phyloP scores from a whole-genome alignment of 495 filamentous ascomycete genomes.

The Aspergillus homomorphus region DNA sequence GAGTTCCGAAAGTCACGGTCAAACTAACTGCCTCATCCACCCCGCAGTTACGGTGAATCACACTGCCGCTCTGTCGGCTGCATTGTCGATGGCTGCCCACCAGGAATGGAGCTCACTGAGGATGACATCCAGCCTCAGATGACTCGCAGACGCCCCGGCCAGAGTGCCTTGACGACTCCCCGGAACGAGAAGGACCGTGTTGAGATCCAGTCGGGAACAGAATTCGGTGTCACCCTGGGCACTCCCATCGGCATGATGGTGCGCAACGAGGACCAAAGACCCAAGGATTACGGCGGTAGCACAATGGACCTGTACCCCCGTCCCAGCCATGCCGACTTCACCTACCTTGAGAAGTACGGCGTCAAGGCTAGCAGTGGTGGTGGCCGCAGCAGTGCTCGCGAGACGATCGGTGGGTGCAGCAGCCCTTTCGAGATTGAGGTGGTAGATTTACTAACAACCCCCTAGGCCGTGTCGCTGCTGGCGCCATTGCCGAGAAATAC shows the following conservation, averaged over 20 bases:
- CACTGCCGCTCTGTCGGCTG: constrained; percentile 89
- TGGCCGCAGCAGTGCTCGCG: constrained; percentile 85
- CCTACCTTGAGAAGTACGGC: constrained; percentile 95
- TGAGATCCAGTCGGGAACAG: constrained; percentile 90
- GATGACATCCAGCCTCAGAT: constrained; percentile 93
- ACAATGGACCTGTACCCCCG: constrained; percentile 92
- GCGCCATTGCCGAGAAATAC: constrained; percentile 93
- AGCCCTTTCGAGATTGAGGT: neutral
- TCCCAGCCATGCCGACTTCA: constrained; percentile 94
- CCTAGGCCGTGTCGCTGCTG: constrained; percentile 81
- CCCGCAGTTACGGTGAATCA: constrained; percentile 76
- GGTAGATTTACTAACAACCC: neutral
- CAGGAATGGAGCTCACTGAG: constrained; percentile 85
- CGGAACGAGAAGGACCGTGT: constrained; percentile 91
- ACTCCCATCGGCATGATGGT: constrained; percentile 90
- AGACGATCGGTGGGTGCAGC: constrained; percentile 80
- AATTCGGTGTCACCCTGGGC: constrained; percentile 87
- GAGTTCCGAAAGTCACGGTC: neutral
- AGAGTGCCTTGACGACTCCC: constrained; percentile 86
- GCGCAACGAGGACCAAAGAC: constrained; percentile 87
- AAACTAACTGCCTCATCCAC: constrained; percentile 4
- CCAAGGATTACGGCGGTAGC: constrained; percentile 85
- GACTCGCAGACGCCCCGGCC: constrained; percentile 85
- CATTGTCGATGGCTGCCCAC: constrained; percentile 85
- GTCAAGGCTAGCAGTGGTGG: constrained; percentile 92